Base-by-base conservation (phyloP, 805 yeast species). In the Pichia phayaonensis region DNA sequence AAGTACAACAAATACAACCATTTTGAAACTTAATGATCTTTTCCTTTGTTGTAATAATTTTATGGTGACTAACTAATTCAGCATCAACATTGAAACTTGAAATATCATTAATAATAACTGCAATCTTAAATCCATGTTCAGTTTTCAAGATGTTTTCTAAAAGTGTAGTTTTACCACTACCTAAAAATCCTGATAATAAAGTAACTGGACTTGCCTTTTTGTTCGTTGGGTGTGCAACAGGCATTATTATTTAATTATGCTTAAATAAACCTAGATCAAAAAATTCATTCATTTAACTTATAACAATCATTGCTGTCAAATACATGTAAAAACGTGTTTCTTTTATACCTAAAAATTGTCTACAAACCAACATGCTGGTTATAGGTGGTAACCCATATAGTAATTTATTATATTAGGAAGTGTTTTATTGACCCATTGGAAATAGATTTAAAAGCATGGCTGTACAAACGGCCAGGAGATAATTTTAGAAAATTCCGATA, bases 1-100 rank as follows among this genome's bases (percentile, higher is more conserved):
- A 63, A 1, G 77, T 73, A 54, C 78, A 74, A 50, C 78, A 74
- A 29, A 74, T 74, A 52, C 78, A 74, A 7, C 78, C 78, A 51
- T 74, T 74, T 53, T 73, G 77, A 22, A 74, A 57, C 52, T 73
- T 76, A 36, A 74, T 67, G 43, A 74, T 54, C 50, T 73, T 72
- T 53, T 74, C 77, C 50, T 73, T 67, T 46, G 64, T 71, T 47
- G 69, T 63, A 22, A 69, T 65, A 23, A 72, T 70, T 40, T 64
- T 69, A 57, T 73, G 75, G 45, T 67, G 58, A 44, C 64, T 60
- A 27, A 74, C 64, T 26, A 74, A 58, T 3, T 68, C 60, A 2
- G 76, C 76, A 56, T 74, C 78, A 23, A 74, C 69, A 55, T 74
- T 74, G 8, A 51, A 47, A 36, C 65, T 61, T 8, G 77, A 70